Evolutionary conservation across 768 basidiomycete genomes (phyloP).

Genomic region (Mycena galericulata): DNA sequence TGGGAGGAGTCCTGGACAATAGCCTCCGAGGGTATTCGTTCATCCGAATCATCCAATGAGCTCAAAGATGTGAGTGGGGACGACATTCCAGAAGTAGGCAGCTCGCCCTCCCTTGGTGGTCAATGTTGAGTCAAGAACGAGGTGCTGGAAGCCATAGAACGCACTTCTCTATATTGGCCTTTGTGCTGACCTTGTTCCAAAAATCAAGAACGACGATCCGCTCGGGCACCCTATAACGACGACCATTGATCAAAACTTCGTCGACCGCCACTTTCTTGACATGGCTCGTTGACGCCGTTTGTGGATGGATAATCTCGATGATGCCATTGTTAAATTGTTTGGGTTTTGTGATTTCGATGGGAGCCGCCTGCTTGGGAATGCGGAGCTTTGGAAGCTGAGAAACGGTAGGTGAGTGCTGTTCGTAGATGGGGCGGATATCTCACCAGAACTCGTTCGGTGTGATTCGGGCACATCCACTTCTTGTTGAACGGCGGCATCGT

Average conservation of each 20-base stretch:
- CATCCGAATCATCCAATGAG: constrained; percentile 73
- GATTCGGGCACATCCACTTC: constrained; percentile 99
- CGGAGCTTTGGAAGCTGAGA: constrained; percentile 82
- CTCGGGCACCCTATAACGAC: constrained; percentile 94
- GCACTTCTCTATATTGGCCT: constrained; percentile 57
- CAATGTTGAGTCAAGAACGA: background rate
- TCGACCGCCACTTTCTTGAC: constrained; percentile 70
- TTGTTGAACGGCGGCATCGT: constrained; percentile 87
- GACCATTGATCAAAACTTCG: constrained; percentile 88
- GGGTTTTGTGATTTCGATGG: constrained; percentile 81
- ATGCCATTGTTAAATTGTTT: constrained; percentile 91
- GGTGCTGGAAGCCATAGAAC: constrained; percentile 32
- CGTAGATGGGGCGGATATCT: constrained; percentile 14
- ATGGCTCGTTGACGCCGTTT: constrained; percentile 55
- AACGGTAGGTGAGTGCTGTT: constrained; percentile 28
- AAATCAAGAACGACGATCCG: constrained; percentile 93
- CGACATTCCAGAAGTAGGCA: constrained; percentile 64
- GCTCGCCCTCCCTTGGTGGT: constrained; percentile 48
- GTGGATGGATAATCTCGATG: constrained; percentile 85
- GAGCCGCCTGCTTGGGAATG: constrained; percentile 75
- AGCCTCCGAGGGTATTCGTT: constrained; percentile 45
- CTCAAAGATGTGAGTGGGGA: constrained; percentile 83
- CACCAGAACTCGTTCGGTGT: constrained; percentile 88
- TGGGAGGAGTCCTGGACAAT: constrained; percentile 39
- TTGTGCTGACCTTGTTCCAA: constrained; percentile 83